Conservation (phyloP, 1,284 basidiomycete genomes). For the Ceratobasidium sp. region DNA sequence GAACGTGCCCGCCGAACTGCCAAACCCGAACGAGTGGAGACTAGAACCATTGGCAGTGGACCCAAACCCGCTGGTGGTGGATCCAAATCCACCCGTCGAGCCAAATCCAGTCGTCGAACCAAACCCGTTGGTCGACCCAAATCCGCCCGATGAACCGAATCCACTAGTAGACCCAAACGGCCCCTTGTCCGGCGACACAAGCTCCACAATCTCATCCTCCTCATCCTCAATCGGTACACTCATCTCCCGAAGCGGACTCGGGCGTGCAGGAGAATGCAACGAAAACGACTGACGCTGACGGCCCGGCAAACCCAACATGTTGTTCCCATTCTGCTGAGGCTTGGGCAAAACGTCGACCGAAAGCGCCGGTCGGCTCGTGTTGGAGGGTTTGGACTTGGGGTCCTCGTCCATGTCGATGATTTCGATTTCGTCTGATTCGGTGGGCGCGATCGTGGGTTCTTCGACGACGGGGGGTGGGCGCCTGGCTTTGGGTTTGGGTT, state of each 20-base stretch:
- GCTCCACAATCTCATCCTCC: slow-evolving; percentile 7
- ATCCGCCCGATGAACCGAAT: not conserved
- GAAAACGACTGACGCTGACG: slow-evolving; percentile 24
- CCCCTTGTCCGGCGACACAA: not conserved
- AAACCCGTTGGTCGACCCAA: not conserved
- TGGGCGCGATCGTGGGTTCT: slow-evolving; percentile 3
- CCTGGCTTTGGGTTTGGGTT: slow-evolving; percentile 19
- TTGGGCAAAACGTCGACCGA: slow-evolving; percentile 14
- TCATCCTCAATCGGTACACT: slow-evolving; percentile 33
- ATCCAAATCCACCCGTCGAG: not conserved
- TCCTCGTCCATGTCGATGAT: slow-evolving; percentile 26
- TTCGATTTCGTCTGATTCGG: slow-evolving; percentile 17
- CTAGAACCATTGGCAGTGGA: slow-evolving; percentile 5
- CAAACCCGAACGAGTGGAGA: slow-evolving; percentile 10
- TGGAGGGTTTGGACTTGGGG: not conserved
- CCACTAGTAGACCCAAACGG: not conserved
- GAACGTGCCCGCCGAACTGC: not conserved
- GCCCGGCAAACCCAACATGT: slow-evolving; percentile 9
- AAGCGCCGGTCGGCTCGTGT: slow-evolving; percentile 3
- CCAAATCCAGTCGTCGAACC: not conserved
- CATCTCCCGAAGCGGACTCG: slow-evolving; percentile 27
- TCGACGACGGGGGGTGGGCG: slow-evolving; percentile 19
- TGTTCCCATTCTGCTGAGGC: not conserved
- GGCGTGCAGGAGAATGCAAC: slow-evolving; percentile 23
- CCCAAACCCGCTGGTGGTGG: slow-evolving; percentile 11